Base-by-base conservation (phyloP, 1,284 basidiomycete species). In the Ceratobasidium sp. region DNA sequence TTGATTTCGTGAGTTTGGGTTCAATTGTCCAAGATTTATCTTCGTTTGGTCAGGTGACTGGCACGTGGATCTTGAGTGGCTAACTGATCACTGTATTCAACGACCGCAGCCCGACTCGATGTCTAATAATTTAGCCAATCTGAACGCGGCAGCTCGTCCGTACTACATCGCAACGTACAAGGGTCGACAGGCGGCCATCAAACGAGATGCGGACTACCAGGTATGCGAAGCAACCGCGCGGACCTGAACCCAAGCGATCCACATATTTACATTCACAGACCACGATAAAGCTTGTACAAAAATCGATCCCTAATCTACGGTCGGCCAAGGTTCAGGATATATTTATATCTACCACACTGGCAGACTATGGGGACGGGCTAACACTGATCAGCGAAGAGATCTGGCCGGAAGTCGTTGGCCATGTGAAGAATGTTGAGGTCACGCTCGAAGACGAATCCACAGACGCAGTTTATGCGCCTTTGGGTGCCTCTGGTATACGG, bases 351-450 rank as follows among this genome's bases (percentile, higher is more conserved):
- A 65, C 43, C 25, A 29, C 62, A n/a, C 40, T 65, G 15, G 34
- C 5, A 9, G 62, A 65, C 2, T 65, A 49, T 32, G 40, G 44
- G 11, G 43, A 65, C 44, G n/a, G n/a, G 25, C 43, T 46, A 2
- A 43, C 49, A 0, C 34, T 49, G 44, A 65, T 65, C 25, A 29
- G 43, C 44, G 62, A 65, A 49, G 62, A 65, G 44, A 65, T 49
- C 34, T 65, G 62, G 62, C 44, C 62, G 22, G 62, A 65, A 11
- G 22, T 65, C 2, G 44, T 49, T 29, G 43, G 5, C 0, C 34
- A n/a, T 4, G 34, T 65, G 17, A 65, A 65, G 40, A n/a, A 25
- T 1, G 40, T 65, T 2, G 15, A 65, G 13, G 22, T 65, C 22
- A 65, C 43, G 3, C 17, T 49, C 2, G 62, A 65, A 17, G 56